These are phyloP conservation scores for Tricholoma sp. DNA, from an alignment of 768 basidiomycete genomes.

Conservation along the genomic window DNA sequence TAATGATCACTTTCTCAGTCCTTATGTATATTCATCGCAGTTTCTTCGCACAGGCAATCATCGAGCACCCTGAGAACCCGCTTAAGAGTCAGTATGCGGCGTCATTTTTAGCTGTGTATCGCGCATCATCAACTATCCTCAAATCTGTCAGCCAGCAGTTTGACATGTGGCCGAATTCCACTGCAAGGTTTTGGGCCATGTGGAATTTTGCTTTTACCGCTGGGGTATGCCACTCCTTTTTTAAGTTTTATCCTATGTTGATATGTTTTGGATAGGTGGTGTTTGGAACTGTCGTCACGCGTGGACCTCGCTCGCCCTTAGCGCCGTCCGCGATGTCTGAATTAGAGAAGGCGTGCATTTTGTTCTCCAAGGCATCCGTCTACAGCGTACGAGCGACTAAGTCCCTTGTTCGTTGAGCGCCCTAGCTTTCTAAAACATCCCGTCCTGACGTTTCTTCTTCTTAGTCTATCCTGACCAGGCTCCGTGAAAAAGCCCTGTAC, in stretches of 20 bases:
- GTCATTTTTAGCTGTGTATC: conserved; percentile 60
- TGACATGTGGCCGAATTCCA: conserved; percentile 38
- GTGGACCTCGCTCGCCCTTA: conserved; percentile 62
- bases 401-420: conserved; percentile 45
- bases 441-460: neutral
- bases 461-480: conserved; percentile 54
- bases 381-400: conserved; percentile 59
- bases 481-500: conserved; percentile 62
- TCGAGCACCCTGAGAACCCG: conserved; percentile 62
- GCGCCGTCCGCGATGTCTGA: conserved; percentile 65
- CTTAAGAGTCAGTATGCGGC: conserved; percentile 60
- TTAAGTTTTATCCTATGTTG: no score
- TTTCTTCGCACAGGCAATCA: conserved; percentile 70
- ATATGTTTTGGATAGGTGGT: conserved; percentile 44
- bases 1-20: conserved; percentile 29
- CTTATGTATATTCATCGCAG: conserved; percentile 60
- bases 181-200: conserved; percentile 53
- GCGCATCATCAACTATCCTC: conserved; percentile 52
- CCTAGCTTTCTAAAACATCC: neutral
- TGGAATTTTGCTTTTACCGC: conserved; percentile 61
- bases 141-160: conserved; percentile 47
- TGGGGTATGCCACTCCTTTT: conserved; percentile 31
- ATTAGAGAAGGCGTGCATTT: conserved; percentile 57
- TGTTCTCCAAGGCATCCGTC: conserved; percentile 58
- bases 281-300: conserved; percentile 74